Evolutionary conservation across 2,329 filamentous ascomycete species (phyloP), one percentile per base, ranked within the genome.

Genomic region (Cytospora leucostoma): DNA sequence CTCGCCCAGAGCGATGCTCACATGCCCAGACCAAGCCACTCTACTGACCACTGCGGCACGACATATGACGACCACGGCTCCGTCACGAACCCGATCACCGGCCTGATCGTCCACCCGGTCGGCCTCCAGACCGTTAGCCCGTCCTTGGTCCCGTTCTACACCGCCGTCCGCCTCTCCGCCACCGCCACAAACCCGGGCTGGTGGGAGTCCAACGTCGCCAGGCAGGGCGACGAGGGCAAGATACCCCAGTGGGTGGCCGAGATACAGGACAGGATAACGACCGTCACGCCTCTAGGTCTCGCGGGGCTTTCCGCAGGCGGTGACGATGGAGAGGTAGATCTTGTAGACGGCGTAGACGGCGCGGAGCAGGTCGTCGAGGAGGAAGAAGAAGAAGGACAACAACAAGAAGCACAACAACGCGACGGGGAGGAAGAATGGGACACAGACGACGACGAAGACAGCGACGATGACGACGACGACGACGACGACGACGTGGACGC

Each of bases 141-240:
- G 10, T 72, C 72, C 0, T 64, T 73, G 0, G 73, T 74, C 0
- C 82, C 84, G 0, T 71, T 76, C 7, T 87, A 84, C 70, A 82
- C 83, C 0, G 75, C 84, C 11, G 77, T 82, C 35, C 80, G 84
- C 19, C 73, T 82, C 38, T 83, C 83, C 0, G 84, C 80, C 10
- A 85, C 82, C 0, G 73, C 78, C 4, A 78, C 75, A 2, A 85
- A 82, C 66, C 70, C 74, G 15, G 76, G 79, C 67, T 87, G 84
- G 84, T 83, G 80, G 65, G 78, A 85, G 64, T 82, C 79, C 17
- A 86, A 83, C 66, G 19, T 11, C 40, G 40, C 32, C 44, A 70
- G 2, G 61, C 0, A 75, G 72, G 12, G 66, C 1, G 62, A 63
- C 13, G 33, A 37, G 12, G 47, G 61, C 3, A 40, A 44, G 15